These are phyloP conservation scores for Saxophila tyrrhenica DNA, from an alignment of 495 filamentous ascomycete genomes.

Conservation along the genomic window DNA sequence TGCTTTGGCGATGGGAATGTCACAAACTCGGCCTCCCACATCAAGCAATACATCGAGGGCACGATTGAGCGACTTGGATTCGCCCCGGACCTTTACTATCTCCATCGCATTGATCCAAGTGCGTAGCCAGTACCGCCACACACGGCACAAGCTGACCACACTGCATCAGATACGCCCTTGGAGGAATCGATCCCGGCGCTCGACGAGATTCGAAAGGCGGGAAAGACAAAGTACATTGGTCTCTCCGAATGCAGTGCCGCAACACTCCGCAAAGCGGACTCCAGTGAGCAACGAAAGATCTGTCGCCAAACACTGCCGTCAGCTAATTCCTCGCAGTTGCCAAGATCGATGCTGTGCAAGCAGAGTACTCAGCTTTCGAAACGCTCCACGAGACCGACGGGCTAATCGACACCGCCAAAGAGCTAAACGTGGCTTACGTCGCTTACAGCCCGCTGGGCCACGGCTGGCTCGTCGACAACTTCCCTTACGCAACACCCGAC, in stretches of 20 bases:
- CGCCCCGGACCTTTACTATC: constrained; percentile 43
- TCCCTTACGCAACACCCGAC: constrained; percentile 29
- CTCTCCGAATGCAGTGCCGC: constrained; percentile 44
- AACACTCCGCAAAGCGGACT: constrained; percentile 48
- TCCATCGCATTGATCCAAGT: constrained; percentile 41
- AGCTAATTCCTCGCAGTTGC: constrained; percentile 33
- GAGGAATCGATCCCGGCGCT: constrained; percentile 48
- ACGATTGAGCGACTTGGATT: constrained; percentile 42
- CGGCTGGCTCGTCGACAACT: constrained; percentile 44
- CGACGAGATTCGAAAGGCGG: constrained; percentile 28
- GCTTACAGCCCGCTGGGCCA: constrained; percentile 52
- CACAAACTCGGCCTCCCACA: constrained; percentile 40
- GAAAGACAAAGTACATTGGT: constrained; percentile 50
- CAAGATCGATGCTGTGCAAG: constrained; percentile 47
- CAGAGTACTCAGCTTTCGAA: constrained; percentile 53
- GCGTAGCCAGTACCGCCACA: background rate
- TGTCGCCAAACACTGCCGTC: background rate
- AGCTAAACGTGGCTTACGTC: constrained; percentile 50
- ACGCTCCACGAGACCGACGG: constrained; percentile 39
- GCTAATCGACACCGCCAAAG: constrained; percentile 43
- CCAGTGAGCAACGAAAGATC: constrained; percentile 25
- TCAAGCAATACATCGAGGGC: constrained; percentile 42
- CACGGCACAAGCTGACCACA: constrained; percentile 4
- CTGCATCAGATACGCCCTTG: constrained; percentile 48
- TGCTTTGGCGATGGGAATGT: constrained; percentile 25